phyloP scores from a whole-genome alignment of 768 basidiomycete genomes.

The Neoboletus brunneissimus region DNA sequence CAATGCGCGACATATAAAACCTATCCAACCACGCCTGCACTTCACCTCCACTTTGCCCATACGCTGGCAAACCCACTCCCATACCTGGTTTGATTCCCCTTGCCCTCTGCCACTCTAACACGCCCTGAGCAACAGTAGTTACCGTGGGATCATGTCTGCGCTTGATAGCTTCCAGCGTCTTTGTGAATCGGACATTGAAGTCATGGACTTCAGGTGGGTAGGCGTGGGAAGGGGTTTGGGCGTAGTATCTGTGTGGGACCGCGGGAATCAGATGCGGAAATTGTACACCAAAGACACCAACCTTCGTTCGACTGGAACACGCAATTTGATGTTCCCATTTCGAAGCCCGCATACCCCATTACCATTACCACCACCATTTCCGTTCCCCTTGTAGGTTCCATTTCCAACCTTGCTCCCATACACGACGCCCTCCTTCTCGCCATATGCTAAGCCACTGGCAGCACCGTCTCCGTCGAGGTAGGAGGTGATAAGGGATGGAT shows the following conservation, averaged over 20 bases:
- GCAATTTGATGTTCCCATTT: conserved; percentile 15
- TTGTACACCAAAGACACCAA: background rate
- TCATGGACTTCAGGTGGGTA: conserved; percentile 94
- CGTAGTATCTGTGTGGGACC: conserved; percentile 66
- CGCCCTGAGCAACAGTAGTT: conserved; percentile 93
- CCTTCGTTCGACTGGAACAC: conserved; percentile 19
- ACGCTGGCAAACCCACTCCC: conserved; percentile 20
- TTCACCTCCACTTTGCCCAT: conserved; percentile 75
- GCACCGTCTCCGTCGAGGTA: conserved; percentile 31
- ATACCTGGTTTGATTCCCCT: conserved; percentile 27
- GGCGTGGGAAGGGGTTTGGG: conserved; percentile 59
- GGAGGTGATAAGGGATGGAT: conserved; percentile 14
- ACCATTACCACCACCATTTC: conserved; percentile 21
- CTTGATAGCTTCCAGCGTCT: conserved; percentile 84
- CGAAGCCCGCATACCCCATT: conserved; percentile 13
- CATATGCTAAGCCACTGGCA: conserved; percentile 11
- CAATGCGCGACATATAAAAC: conserved; percentile 94
- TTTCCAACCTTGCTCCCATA: conserved; percentile 13
- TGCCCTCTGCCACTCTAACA: conserved; percentile 89
- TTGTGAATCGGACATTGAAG: conserved; percentile 90
- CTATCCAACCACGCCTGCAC: conserved; percentile 97
- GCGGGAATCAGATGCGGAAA: conserved; percentile 4
- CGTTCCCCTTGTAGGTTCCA: conserved; percentile 15
- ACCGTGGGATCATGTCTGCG: conserved; percentile 95
- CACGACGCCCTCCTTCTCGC: conserved; percentile 11